Percentiles rank a stretch among this genome's conserved stretches.
Evolutionary conservation across 2,329 filamentous ascomycete genomes (phyloP).

Genomic region (Colletotrichum neosansevieriae): DNA sequence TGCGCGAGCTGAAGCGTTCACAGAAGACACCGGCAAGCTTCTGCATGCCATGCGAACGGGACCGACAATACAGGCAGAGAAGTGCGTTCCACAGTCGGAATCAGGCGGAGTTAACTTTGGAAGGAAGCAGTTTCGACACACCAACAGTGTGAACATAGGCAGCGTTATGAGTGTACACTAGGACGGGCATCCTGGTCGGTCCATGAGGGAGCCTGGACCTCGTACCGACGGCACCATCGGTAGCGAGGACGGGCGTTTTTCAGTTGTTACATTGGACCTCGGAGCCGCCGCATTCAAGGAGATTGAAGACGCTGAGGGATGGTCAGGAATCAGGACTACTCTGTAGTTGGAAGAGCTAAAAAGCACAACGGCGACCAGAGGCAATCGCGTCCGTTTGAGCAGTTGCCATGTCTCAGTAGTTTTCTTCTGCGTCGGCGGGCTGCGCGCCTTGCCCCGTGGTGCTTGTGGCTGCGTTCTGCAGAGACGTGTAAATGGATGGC

Average conservation of each 20-base stretch:
- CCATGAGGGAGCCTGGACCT: conserved; percentile 20
- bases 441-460: conserved; percentile 11
- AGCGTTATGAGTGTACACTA: not conserved
- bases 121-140: not conserved
- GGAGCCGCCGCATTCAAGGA: conserved; percentile 17
- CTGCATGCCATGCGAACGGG: not conserved
- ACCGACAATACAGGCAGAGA: not conserved
- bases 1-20: conserved; percentile 2
- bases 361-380: conserved; percentile 18
- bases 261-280: conserved; percentile 21
- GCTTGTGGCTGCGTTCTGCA: conserved; percentile 7
- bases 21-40: conserved; percentile 12
- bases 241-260: conserved; percentile 15
- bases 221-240: conserved; percentile 27
- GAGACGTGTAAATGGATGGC: conserved; percentile 16
- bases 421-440: conserved; percentile 11
- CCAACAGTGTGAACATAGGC: not conserved
- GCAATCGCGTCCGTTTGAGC: conserved; percentile 2
- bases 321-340: not conserved
- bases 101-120: conserved; percentile 11
- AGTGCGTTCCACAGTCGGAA: not conserved
- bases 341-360: not conserved
- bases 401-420: conserved; percentile 25
- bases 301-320: conserved; percentile 3
- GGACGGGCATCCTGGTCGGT: conserved; percentile 1